Conservation (phyloP, 139 green algal species). For the Tetradesmus lagerheimii region DNA sequence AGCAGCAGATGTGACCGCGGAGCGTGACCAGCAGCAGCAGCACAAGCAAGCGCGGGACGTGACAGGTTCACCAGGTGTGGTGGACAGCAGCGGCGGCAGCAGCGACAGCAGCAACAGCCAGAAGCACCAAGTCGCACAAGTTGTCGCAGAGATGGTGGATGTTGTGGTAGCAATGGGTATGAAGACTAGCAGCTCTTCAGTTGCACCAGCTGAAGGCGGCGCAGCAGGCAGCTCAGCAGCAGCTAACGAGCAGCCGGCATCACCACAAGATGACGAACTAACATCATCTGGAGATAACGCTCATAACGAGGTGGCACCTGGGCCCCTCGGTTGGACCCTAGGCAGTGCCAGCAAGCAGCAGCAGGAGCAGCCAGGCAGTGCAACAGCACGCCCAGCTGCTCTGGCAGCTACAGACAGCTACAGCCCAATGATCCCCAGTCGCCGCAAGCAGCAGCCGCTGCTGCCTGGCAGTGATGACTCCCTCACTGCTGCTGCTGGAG, state of each 20-base stretch:
- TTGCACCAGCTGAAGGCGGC: background rate
- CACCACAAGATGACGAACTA: slow-evolving; percentile 10
- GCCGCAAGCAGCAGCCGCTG: slow-evolving; percentile 21
- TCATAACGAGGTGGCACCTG: slow-evolving; percentile 11
- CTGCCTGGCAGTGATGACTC: background rate
- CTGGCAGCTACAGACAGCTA: slow-evolving; percentile 16
- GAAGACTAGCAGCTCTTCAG: slow-evolving; percentile 1
- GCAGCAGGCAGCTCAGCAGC: background rate
- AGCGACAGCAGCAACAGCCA: background rate
- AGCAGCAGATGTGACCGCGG: background rate
- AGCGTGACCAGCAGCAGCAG: slow-evolving; percentile 29
- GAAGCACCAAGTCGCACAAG: slow-evolving; percentile 18
- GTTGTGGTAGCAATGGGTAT: background rate
- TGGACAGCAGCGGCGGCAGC: slow-evolving; percentile 34
- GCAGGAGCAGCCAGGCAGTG: background rate
- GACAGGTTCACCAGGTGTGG: background rate
- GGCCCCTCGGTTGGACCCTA: background rate
- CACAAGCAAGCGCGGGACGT: background rate
- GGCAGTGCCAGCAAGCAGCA: slow-evolving; percentile 30
- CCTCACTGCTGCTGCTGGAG: background rate
- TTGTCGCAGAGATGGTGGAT: slow-evolving; percentile 1
- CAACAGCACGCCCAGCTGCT: background rate
- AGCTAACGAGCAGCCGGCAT: background rate
- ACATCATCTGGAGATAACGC: slow-evolving; percentile 33
- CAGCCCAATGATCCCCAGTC: slow-evolving; percentile 23